Conservation (phyloP, 2,329 filamentous ascomycete species). For the Cordyceps tenuipes region DNA sequence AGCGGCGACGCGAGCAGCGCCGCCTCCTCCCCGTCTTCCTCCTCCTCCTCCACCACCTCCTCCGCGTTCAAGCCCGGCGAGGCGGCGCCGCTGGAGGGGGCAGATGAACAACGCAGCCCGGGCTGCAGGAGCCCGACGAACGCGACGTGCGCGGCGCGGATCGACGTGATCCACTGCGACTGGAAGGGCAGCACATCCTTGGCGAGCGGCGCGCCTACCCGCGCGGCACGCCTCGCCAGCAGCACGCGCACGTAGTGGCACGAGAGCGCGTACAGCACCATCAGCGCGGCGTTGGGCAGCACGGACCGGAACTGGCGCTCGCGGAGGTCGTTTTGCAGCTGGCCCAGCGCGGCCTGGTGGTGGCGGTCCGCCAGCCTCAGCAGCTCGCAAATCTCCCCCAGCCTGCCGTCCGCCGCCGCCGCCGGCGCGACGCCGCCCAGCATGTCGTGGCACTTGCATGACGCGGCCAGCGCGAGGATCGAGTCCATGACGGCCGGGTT, state of each 20-base stretch:
- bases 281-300: constrained; percentile 31
- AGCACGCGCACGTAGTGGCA: constrained; percentile 30
- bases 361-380: constrained; percentile 27
- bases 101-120: neutral
- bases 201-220: constrained; percentile 13
- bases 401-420: neutral
- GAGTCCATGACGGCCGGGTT: constrained; percentile 33
- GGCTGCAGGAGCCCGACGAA: constrained; percentile 24
- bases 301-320: constrained; percentile 26
- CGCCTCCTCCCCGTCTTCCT: neutral
- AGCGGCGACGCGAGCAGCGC: neutral
- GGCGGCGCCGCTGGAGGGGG: neutral
- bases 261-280: constrained; percentile 33
- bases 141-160: constrained; percentile 27
- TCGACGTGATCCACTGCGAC: constrained; percentile 30
- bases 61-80: neutral
- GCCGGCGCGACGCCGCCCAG: constrained; percentile 10
- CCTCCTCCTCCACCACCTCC: neutral
- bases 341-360: constrained; percentile 29
- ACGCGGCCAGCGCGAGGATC: constrained; percentile 32
- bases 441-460: constrained; percentile 30
- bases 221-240: constrained; percentile 20
- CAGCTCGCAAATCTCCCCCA: constrained; percentile 13
- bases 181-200: constrained; percentile 24
- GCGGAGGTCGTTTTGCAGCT: constrained; percentile 27